These are phyloP conservation scores for Puccinia coronata DNA, from an alignment of 1,284 basidiomycete species.

Conservation along the genomic window DNA sequence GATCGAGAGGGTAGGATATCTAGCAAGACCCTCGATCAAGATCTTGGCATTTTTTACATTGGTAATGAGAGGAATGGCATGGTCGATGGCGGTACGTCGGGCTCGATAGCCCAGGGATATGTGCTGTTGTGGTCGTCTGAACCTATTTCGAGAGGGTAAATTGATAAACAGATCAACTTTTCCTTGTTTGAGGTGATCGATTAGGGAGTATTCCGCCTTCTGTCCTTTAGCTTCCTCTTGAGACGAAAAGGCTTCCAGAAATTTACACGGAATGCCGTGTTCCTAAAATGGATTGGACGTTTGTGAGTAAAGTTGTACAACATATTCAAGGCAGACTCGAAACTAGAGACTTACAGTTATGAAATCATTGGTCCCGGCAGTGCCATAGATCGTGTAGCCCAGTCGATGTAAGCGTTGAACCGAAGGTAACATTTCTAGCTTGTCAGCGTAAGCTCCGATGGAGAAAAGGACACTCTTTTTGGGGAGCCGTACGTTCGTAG, in stretches of 20 bases:
- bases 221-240: conserved; percentile 71
- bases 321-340: not conserved
- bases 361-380: conserved; percentile 94
- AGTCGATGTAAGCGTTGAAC: conserved; percentile 94
- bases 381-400: conserved; percentile 96
- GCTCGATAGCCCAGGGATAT: conserved; percentile 95
- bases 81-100: conserved; percentile 99
- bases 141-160: conserved; percentile 95
- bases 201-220: conserved; percentile 93
- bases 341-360: conserved; percentile 69
- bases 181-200: conserved; percentile 91
- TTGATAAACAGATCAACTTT: conserved; percentile 99
- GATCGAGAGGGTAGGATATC: conserved; percentile 80
- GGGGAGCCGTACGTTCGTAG: conserved; percentile 88
- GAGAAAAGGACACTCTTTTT: conserved; percentile 95
- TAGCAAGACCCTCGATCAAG: conserved; percentile 89
- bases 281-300: conserved; percentile 17
- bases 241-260: conserved; percentile 81
- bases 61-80: conserved; percentile 93
- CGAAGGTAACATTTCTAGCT: conserved; percentile 90
- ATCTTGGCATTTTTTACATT: conserved; percentile 99
- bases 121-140: conserved; percentile 93
- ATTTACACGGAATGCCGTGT: conserved; percentile 66
- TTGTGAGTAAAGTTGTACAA: not conserved
- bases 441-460: conserved; percentile 95